Percentiles rank a stretch among this genome's conserved stretches.
Conservation (phyloP, 2,329 filamentous ascomycete species). For the Ceratocystis colombiana region DNA sequence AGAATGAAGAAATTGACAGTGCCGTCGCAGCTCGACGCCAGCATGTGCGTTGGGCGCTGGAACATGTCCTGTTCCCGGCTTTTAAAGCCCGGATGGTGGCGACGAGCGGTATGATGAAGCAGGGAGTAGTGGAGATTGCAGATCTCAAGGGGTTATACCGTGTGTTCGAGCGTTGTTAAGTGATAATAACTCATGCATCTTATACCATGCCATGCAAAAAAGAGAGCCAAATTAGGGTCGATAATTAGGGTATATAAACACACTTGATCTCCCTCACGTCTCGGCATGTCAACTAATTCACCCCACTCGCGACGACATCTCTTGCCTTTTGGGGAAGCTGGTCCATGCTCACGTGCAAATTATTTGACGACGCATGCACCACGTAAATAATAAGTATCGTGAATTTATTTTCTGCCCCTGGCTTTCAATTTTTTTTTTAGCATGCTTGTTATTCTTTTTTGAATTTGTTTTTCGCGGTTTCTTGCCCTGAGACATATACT, state of each 20-base stretch:
- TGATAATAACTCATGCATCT: not conserved
- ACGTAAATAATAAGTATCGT: not conserved
- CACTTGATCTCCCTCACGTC: not conserved
- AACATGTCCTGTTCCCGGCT: constrained; percentile 82
- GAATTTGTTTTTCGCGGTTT: not conserved
- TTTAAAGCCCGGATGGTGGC: constrained; percentile 75
- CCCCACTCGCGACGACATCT: constrained; percentile 9
- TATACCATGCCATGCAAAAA: not conserved
- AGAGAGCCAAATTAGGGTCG: not conserved
- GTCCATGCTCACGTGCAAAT: constrained; percentile 10
- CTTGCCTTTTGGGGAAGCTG: constrained; percentile 3
- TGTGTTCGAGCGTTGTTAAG: constrained; percentile 86
- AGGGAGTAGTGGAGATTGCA: constrained; percentile 71
- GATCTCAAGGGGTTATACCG: constrained; percentile 86
- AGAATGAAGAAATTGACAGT: constrained; percentile 38
- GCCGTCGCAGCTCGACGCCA: constrained; percentile 50
- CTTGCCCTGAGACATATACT: not conserved
- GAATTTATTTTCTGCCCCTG: not conserved
- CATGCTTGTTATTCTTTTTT: not conserved
- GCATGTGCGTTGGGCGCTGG: constrained; percentile 65
- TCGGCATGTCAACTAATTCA: not conserved
- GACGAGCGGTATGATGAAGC: constrained; percentile 64
- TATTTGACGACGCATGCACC: constrained; percentile 1
- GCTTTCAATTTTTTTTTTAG: not conserved
- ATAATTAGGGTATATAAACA: not conserved